Conservation (phyloP, 331 rosid genomes). For the Acacia pycnantha region DNA sequence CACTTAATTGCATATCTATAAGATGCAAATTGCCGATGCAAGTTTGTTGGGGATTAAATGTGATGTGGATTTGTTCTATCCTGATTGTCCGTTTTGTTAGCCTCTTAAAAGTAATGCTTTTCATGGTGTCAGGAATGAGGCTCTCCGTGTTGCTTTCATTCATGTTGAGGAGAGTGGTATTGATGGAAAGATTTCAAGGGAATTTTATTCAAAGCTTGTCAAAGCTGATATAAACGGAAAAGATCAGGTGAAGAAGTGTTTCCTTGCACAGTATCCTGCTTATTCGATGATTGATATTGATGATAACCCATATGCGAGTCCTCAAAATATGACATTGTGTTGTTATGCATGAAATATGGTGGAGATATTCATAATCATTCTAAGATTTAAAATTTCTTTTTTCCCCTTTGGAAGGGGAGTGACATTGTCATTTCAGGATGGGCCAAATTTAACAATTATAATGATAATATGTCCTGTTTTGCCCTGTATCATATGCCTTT, state of each 20-base stretch:
- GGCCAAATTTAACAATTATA: neutral
- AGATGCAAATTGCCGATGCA: neutral
- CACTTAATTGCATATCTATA: neutral
- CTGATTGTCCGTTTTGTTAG: neutral
- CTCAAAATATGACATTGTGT: neutral
- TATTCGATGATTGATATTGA: neutral
- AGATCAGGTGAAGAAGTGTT: conserved; percentile 72
- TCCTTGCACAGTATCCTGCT: conserved; percentile 2
- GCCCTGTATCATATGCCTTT: neutral
- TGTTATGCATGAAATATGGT: neutral
- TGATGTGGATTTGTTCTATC: neutral
- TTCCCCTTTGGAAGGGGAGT: neutral
- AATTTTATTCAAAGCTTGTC: conserved; percentile 90
- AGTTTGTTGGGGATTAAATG: neutral
- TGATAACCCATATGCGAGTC: neutral
- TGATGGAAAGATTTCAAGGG: conserved; percentile 49
- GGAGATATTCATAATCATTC: neutral
- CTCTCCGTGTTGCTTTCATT: conserved; percentile 97
- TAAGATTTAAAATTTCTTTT: neutral
- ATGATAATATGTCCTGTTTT: neutral
- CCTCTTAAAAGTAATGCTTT: neutral
- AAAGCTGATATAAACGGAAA: conserved; percentile 92
- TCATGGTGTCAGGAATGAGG: conserved; percentile 73
- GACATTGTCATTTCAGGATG: neutral
- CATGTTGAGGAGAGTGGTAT: conserved; percentile 65